These are phyloP conservation scores for Populus davidiana DNA, from an alignment of 345 rosid species.

Conservation along the genomic window DNA sequence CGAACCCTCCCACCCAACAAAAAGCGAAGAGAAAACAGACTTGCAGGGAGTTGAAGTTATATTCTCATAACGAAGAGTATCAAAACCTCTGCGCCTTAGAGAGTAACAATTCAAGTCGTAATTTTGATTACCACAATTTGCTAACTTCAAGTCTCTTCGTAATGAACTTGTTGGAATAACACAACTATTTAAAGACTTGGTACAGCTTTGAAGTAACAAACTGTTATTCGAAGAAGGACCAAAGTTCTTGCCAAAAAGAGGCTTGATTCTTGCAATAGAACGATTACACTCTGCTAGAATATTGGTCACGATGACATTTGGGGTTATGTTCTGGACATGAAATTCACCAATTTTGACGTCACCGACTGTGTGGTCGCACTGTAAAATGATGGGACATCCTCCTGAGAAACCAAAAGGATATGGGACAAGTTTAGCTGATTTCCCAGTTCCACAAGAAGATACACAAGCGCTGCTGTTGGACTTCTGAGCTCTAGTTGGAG, in stretches of 20 bases:
- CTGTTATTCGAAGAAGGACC: slow-evolving; percentile 49
- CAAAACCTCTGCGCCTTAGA: not conserved
- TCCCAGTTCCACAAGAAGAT: slow-evolving; percentile 35
- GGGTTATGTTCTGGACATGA: slow-evolving; percentile 52
- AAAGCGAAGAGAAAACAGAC: slow-evolving; percentile 52
- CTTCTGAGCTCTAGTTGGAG: not conserved
- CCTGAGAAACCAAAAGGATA: slow-evolving; percentile 80
- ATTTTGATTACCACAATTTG: slow-evolving; percentile 26
- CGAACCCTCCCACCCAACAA: slow-evolving; percentile 24
- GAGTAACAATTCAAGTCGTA: slow-evolving; percentile 49
- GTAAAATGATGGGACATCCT: slow-evolving; percentile 44
- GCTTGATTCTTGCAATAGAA: slow-evolving; percentile 1
- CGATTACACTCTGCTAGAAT: slow-evolving; percentile 53
- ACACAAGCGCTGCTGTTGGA: slow-evolving; percentile 15
- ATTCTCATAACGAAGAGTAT: slow-evolving; percentile 23
- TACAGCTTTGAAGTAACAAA: slow-evolving; percentile 60
- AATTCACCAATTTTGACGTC: slow-evolving; percentile 43
- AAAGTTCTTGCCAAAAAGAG: slow-evolving; percentile 39
- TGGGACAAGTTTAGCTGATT: slow-evolving; percentile 20
- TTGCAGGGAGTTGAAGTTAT: slow-evolving; percentile 34
- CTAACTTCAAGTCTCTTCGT: not conserved
- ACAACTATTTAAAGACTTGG: slow-evolving; percentile 24
- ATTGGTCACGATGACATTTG: slow-evolving; percentile 28
- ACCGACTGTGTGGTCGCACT: slow-evolving; percentile 19
- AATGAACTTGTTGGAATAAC: slow-evolving; percentile 32